Conservation (phyloP, 2,329 filamentous ascomycete genomes). For the Paecilomyces variotii region DNA sequence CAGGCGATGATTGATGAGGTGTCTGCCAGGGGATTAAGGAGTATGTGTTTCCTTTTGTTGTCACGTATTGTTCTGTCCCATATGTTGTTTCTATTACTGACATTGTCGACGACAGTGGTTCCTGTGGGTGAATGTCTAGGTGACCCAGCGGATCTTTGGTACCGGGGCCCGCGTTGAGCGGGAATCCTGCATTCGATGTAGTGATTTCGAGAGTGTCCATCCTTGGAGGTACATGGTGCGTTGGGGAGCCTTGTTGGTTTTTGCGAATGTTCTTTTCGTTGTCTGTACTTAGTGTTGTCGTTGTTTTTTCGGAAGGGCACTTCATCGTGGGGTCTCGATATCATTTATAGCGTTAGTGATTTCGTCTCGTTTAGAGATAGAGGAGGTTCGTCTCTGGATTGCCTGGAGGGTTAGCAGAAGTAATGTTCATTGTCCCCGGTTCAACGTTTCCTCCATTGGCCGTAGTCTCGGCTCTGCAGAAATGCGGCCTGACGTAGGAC, state of each 20-base stretch:
- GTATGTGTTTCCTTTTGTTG: slow-evolving; percentile 12
- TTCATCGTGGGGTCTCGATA: not conserved
- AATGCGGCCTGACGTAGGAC: too few species aligned
- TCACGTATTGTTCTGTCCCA: not conserved
- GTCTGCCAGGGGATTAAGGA: slow-evolving; percentile 31
- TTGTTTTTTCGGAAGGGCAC: not conserved
- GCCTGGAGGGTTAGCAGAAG: too few species aligned
- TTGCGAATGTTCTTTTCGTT: not conserved
- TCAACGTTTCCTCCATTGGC: too few species aligned
- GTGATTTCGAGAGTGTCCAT: not conserved
- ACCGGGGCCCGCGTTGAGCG: slow-evolving; percentile 22
- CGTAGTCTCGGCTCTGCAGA: too few species aligned
- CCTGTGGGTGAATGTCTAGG: slow-evolving; percentile 52
- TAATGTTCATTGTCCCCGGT: too few species aligned
- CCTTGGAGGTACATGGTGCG: not conserved
- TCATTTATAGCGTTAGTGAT: not conserved
- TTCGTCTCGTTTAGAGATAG: not conserved
- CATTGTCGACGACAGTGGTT: slow-evolving; percentile 27
- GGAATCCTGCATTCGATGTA: not conserved
- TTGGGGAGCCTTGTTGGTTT: not conserved
- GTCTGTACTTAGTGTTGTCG: not conserved
- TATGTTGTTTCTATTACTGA: not conserved
- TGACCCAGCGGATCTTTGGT: slow-evolving; percentile 47
- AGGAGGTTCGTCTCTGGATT: too few species aligned
- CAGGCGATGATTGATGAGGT: slow-evolving; percentile 30